These are phyloP conservation scores for Citrullus mucosospermus DNA, from an alignment of 306 rosid species.

Conservation along the genomic window DNA sequence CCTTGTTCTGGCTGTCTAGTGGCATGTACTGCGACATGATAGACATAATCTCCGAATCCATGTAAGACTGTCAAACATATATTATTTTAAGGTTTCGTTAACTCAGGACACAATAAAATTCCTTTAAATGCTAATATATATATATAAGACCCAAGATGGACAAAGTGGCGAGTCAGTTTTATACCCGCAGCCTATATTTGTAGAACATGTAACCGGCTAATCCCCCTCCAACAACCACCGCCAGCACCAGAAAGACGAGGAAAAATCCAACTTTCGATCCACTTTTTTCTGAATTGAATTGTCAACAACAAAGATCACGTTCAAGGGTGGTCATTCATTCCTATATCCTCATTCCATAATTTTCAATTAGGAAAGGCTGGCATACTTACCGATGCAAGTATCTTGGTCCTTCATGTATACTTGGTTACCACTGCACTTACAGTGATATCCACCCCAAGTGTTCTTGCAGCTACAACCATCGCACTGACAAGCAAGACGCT, in stretches of 20 bases:
- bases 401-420: conserved; percentile 40
- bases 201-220: conserved; percentile 73
- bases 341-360: background rate
- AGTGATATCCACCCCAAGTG: conserved; percentile 46
- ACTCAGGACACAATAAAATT: background rate
- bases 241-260: conserved; percentile 37
- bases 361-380: background rate
- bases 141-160: background rate
- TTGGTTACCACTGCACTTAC: conserved; percentile 32
- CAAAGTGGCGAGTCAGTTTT: background rate
- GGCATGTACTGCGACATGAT: conserved; percentile 99
- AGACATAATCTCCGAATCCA: conserved; percentile 95
- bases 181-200: conserved; percentile 86
- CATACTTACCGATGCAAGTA: conserved; percentile 33
- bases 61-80: conserved; percentile 49
- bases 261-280: conserved; percentile 50
- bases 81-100: background rate
- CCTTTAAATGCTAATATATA: background rate
- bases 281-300: conserved; percentile 34
- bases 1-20: conserved; percentile 46
- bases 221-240: conserved; percentile 45
- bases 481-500: conserved; percentile 29
- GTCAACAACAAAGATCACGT: background rate
- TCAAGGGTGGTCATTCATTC: background rate
- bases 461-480: conserved; percentile 41